Evolutionary conservation across 495 filamentous ascomycete genomes (phyloP), one percentile per base, ranked within the genome.

Genomic region (Penicillium lividum): DNA sequence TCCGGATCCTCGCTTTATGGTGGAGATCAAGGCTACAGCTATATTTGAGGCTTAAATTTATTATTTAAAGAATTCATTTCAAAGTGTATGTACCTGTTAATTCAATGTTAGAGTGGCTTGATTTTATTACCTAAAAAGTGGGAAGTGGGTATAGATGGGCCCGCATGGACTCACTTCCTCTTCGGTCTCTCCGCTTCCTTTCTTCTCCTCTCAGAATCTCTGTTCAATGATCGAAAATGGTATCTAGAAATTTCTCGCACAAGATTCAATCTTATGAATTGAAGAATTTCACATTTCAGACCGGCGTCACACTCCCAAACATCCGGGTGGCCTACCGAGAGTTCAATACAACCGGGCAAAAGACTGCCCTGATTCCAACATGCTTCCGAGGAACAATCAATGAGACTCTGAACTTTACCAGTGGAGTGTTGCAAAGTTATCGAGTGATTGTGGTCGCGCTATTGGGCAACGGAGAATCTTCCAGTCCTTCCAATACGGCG

Each of bases 401-500:
- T 11, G 57, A 56, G 0, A 80, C 79, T 7, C 60, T 74, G 13
- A 77, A 66, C 51, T 80, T 82, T 50, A 73, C 78, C 33, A 67
- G 78, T 15, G 81, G 79, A 44, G 74, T 75, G 0, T 69, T 87
- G 25, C 71, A 74, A 54, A 76, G 80, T 5, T 65, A 77, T 52
- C 79, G 82, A 55, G 84, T 89, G 48, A 77, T 89, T 53, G 76
- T 88, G 56, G 75, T 85, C 13, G 86, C 85, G 1, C 72, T 88
- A 6, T 83, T 89, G 45, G 86, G 86, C 27, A 88, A 88, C 62
- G 84, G 85, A 34, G 79, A 89, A 70, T 88, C 85, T 2, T 82
- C 79, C 0, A 85, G 83, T 33, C 86, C 86, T 7, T 87, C 84
- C 25, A 83, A 83, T 46, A 84, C 76, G 28, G 69, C 78, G 1